phyloP scores from a whole-genome alignment of 371 early-diverging fungal species.

The Smittium culicis region DNA sequence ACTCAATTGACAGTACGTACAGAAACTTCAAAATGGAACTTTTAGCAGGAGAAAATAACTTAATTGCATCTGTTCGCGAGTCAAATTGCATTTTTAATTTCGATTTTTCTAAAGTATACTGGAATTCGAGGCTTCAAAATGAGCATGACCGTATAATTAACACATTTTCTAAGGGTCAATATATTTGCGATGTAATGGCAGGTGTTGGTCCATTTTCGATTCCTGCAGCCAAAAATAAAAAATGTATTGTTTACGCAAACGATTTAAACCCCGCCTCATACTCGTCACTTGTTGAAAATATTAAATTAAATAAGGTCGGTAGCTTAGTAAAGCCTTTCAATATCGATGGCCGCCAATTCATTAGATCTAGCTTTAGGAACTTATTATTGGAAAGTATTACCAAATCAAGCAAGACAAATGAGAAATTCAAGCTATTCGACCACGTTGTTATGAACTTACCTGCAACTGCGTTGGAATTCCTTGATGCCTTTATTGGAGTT shows the following conservation, averaged over 20 bases:
- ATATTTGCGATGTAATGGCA: constrained; percentile 92
- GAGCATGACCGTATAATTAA: constrained; percentile 88
- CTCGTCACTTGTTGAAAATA: constrained; percentile 66
- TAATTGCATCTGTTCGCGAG: constrained; percentile 81
- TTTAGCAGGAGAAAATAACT: constrained; percentile 73
- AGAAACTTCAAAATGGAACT: constrained; percentile 95
- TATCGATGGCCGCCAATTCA: constrained; percentile 84
- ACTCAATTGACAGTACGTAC: constrained; percentile 87
- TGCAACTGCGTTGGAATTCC: constrained; percentile 87
- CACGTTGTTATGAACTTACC: constrained; percentile 98
- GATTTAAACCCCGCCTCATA: constrained; percentile 92
- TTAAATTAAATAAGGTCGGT: constrained; percentile 61
- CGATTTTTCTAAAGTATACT: constrained; percentile 96
- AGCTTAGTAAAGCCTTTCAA: constrained; percentile 61
- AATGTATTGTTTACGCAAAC: constrained; percentile 85
- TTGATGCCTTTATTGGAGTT: constrained; percentile 63
- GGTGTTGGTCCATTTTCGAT: constrained; percentile 98
- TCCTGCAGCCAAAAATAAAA: constrained; percentile 72
- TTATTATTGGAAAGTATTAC: constrained; percentile 5
- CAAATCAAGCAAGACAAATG: constrained; percentile 8
- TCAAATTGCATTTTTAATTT: constrained; percentile 81
- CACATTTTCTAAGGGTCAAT: constrained; percentile 53
- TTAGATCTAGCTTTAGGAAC: constrained; percentile 44
- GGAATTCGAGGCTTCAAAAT: constrained; percentile 95
- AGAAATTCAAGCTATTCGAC: constrained; percentile 45